phyloP scores from a whole-genome alignment of 108 stramenopile species.

The Cylindrotheca closterium region DNA sequence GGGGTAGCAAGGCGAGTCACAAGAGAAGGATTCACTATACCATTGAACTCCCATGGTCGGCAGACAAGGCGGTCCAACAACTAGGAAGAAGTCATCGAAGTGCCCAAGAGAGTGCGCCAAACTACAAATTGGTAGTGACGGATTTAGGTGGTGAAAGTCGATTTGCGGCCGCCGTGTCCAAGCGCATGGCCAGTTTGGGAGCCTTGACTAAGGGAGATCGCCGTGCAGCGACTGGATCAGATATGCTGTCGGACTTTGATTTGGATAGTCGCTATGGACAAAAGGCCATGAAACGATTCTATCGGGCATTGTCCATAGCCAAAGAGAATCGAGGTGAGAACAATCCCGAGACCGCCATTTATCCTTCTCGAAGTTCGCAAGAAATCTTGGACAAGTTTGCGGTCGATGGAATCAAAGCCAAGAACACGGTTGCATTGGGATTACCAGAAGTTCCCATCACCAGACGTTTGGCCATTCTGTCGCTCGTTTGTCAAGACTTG shows the following conservation, averaged over 20 bases:
- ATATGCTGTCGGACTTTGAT: conserved; percentile 45
- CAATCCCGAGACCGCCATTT: not conserved
- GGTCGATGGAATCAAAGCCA: not conserved
- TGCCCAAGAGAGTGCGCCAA: conserved; percentile 59
- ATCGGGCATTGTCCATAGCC: conserved; percentile 17
- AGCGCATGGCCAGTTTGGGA: conserved; percentile 74
- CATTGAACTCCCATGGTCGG: conserved; percentile 88
- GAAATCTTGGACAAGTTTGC: conserved; percentile 45
- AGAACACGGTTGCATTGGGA: not conserved
- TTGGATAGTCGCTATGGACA: conserved; percentile 47
- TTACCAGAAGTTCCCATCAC: not conserved
- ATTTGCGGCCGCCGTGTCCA: conserved; percentile 79
- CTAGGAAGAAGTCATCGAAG: conserved; percentile 82
- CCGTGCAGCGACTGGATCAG: conserved; percentile 54
- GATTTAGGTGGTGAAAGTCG: conserved; percentile 78
- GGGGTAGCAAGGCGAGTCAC: conserved; percentile 30
- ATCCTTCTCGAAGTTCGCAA: not conserved
- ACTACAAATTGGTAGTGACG: conserved; percentile 65
- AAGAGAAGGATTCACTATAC: conserved; percentile 78
- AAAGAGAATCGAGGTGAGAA: conserved; percentile 20
- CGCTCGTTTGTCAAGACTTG: conserved; percentile 14
- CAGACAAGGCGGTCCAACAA: conserved; percentile 89
- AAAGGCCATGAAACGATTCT: conserved; percentile 34
- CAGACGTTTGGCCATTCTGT: not conserved
- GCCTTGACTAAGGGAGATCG: conserved; percentile 84